phyloP scores from a whole-genome alignment of 352 stramenopile genomes.

The Phytophthora nicotianae region DNA sequence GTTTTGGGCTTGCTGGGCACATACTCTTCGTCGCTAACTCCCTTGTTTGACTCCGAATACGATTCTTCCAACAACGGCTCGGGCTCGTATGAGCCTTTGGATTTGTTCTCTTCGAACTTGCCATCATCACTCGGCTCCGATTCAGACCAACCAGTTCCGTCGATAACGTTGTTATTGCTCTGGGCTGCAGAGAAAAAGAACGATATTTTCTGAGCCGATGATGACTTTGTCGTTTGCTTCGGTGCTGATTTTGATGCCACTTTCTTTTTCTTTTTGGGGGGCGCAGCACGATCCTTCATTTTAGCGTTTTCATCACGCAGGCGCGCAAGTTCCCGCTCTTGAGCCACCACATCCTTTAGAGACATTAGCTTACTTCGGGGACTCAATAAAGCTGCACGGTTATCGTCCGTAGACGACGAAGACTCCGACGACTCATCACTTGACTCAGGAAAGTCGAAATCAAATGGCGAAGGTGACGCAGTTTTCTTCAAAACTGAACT shows the following conservation, averaged over 20 bases:
- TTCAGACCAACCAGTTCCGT: slow-evolving; percentile 28
- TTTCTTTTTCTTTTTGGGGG: slow-evolving; percentile 22
- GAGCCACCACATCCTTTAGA: slow-evolving; percentile 33
- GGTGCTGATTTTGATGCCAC: slow-evolving; percentile 2
- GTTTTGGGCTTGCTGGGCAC: slow-evolving; percentile 22
- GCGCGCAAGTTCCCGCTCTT: slow-evolving; percentile 33
- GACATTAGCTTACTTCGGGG: slow-evolving; percentile 25
- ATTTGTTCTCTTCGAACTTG: slow-evolving; percentile 5
- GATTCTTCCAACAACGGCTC: slow-evolving; percentile 14
- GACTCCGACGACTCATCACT: slow-evolving; percentile 32
- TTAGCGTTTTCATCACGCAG: slow-evolving; percentile 16
- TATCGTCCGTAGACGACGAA: slow-evolving; percentile 8
- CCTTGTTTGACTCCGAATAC: slow-evolving; percentile 20
- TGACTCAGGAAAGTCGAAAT: slow-evolving; percentile 32
- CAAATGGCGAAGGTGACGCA: slow-evolving; percentile 29
- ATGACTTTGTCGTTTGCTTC: slow-evolving; percentile 7
- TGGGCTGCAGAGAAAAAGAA: slow-evolving; percentile 8
- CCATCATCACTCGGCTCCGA: slow-evolving; percentile 16
- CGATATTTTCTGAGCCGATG: slow-evolving; percentile 5
- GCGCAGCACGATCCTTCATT: slow-evolving; percentile 1
- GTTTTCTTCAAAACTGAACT: slow-evolving; percentile 32
- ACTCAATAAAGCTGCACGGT: slow-evolving; percentile 3
- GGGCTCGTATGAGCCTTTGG: slow-evolving; percentile 6
- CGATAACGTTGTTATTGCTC: slow-evolving; percentile 20
- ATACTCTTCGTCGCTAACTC: slow-evolving; percentile 40